Conservation (phyloP, 352 stramenopile genomes). For the Phytophthora europaea region DNA sequence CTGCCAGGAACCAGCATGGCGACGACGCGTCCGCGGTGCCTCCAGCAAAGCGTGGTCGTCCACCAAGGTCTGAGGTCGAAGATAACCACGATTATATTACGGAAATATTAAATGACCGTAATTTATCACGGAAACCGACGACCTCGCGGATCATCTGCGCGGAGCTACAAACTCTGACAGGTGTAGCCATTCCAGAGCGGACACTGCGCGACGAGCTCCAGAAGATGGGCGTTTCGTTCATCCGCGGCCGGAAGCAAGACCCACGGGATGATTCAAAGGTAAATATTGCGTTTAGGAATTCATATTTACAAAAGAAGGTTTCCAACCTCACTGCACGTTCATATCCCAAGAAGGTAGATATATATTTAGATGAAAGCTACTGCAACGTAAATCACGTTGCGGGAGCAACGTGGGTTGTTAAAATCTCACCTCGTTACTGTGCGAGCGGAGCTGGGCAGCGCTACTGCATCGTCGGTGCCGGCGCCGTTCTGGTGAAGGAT, state of each 20-base stretch:
- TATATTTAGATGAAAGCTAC: no score
- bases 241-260: not conserved
- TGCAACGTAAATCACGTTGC: no score
- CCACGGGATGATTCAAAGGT: not conserved
- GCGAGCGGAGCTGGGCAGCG: no score
- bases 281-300: not conserved
- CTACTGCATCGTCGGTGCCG: no score
- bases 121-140: slow-evolving; percentile 7
- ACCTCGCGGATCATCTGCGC: not conserved
- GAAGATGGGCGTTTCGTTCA: not conserved
- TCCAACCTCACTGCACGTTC: no score
- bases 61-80: slow-evolving; percentile 9
- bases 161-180: not conserved
- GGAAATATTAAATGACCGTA: slow-evolving; percentile 9
- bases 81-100: slow-evolving; percentile 4
- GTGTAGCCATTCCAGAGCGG: not conserved
- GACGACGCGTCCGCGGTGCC: not conserved
- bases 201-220: not conserved
- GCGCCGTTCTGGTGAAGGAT: no score
- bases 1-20: not conserved
- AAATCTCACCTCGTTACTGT: no score
- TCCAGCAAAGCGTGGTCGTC: not conserved
- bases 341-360: no score
- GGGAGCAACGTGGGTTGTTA: no score
- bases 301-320: no score